Evolutionary conservation across 1,139 yeast species (phyloP).

Genomic region (Hansenula anomala): DNA sequence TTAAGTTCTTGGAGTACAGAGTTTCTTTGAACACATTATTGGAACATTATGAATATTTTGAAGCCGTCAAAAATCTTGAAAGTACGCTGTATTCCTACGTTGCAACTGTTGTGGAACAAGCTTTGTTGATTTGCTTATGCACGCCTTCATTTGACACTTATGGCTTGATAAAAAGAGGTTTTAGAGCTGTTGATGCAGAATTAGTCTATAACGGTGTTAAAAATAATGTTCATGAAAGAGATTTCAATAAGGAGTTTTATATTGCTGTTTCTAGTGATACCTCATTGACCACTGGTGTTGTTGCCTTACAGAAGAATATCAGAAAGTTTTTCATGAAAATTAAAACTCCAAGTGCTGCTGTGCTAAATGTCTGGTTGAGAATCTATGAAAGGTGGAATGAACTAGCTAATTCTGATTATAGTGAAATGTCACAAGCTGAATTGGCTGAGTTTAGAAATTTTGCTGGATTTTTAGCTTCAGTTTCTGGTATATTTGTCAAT

Average conservation of each 20-base stretch:
- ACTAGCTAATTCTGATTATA: constrained; percentile 22
- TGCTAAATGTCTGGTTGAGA: constrained; percentile 57
- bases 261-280: constrained; percentile 49
- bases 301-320: constrained; percentile 69
- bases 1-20: constrained; percentile 20
- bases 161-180: constrained; percentile 44
- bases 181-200: constrained; percentile 43
- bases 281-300: constrained; percentile 65
- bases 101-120: constrained; percentile 37
- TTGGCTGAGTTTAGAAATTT: constrained; percentile 47
- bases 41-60: constrained; percentile 14
- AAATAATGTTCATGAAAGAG: too few species aligned
- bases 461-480: constrained; percentile 57
- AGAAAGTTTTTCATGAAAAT: constrained; percentile 49
- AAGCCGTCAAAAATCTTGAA: constrained; percentile 23
- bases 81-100: constrained; percentile 18
- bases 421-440: constrained; percentile 23
- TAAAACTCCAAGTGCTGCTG: constrained; percentile 55
- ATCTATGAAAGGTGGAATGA: constrained; percentile 53
- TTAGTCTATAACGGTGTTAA: constrained; percentile 22
- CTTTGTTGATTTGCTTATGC: constrained; percentile 42
- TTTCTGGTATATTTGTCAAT: constrained; percentile 48
- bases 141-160: constrained; percentile 57
- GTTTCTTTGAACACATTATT: constrained; percentile 10
- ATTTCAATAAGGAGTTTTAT: constrained; percentile 43